Evolutionary conservation across 441 rosid genomes (phyloP).

Genomic region (Hypseocharis bilobata): DNA sequence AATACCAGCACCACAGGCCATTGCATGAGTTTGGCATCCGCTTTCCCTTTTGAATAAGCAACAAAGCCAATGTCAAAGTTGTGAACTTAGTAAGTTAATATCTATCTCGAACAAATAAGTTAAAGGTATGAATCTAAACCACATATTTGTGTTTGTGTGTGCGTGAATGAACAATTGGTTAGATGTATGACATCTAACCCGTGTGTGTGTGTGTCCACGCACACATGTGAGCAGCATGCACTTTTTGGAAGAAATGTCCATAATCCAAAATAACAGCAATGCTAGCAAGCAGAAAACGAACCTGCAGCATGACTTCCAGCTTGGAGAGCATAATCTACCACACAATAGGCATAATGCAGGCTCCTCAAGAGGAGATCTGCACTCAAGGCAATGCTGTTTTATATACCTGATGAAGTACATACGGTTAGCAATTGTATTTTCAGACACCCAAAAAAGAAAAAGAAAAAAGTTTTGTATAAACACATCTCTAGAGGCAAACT

Average conservation of each 20-base stretch:
- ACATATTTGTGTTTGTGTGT: no score
- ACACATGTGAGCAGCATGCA: not conserved
- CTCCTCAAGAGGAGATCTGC: conserved; percentile 47
- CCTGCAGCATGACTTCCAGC: conserved; percentile 92
- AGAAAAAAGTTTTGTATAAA: not conserved
- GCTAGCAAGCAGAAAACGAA: conserved; percentile 24
- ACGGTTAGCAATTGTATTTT: conserved; percentile 20
- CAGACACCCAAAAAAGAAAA: not conserved
- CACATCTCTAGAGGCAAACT: conserved; percentile 7
- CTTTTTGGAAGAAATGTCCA: conserved; percentile 12
- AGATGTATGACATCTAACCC: not conserved
- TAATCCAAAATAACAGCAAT: not conserved
- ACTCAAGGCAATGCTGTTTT: conserved; percentile 59
- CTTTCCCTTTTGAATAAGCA: conserved; percentile 42
- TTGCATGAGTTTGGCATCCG: conserved; percentile 65
- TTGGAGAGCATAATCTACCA: conserved; percentile 81
- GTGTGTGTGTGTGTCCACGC: no score
- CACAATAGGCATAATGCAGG: conserved; percentile 88
- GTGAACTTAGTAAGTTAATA: not conserved
- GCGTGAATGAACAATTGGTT: no score
- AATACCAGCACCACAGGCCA: conserved; percentile 76
- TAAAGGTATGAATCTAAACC: no score
- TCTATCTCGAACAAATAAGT: not conserved
- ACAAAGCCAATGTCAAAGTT: conserved; percentile 10
- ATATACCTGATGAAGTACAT: conserved; percentile 52